Base-by-base conservation (phyloP, 1,284 basidiomycete genomes). In the Agroathelia rolfsii region DNA sequence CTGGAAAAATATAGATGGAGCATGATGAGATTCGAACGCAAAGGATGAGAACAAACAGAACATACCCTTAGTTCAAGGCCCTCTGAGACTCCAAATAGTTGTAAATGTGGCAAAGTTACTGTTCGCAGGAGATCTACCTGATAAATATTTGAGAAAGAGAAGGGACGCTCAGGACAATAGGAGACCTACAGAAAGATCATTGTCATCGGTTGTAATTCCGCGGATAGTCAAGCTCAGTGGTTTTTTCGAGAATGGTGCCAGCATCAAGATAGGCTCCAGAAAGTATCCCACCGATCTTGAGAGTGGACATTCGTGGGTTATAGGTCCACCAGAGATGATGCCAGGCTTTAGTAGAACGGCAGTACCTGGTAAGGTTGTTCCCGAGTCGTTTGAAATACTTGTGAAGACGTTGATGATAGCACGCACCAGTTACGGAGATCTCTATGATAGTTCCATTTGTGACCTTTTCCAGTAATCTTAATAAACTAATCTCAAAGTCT, bases 361-460 rank as follows among this genome's bases (percentile, higher is more conserved):
- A 33, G 92, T 95, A 64, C 92, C 89, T 89, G 43, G 6, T n/a
- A n/a, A n/a, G n/a, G 10, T 9, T 3, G 6, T 30, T 13, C 27
- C 29, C 20, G 29, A n/a, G n/a, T n/a, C n/a, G n/a, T n/a, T 5
- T 31, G 22, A 4, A 19, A 20, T 24, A 28, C 38, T 36, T 9
- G 16, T 21, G 8, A 21, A 39, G 12, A 24, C 16, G 24, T 24
- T 12, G n/a, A 37, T 22, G 21, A 34, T 6, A 28, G 29, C 22
- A 48, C 70, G 39, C 41, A 87, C 87, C 89, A 9, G 95, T 98
- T 12, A 94, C 84, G 2, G 88, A 94, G 36, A 99, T 98, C 54
- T 98, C 95, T 41, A 98, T 88, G 16, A 87, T 62, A 5, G 87
- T 89, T 1, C 95, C 95, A 66, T 98, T 97, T 3, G 93, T 95